A percentile compares a stretch with the other conserved stretches of the same genome.
Conservation (phyloP, 148 eudicot species). For the Rhododendron ovatum region DNA sequence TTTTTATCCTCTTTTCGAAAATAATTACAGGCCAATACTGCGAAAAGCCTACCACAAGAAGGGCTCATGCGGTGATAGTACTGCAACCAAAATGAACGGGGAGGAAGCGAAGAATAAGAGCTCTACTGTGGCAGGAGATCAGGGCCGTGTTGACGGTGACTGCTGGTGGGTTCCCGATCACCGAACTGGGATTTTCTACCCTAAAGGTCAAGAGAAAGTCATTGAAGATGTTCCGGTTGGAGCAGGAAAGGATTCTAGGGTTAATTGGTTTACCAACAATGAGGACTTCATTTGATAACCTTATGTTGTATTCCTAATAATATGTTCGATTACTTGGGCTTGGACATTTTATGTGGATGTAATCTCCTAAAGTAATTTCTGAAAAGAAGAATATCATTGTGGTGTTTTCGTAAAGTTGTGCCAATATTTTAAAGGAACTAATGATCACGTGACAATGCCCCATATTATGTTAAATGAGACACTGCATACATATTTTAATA, state of each 20-base stretch:
- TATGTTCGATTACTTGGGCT: neutral
- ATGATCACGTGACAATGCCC: too few relatives aligned
- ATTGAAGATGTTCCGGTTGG: slow-evolving; percentile 37
- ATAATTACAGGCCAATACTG: slow-evolving; percentile 28
- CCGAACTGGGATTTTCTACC: slow-evolving; percentile 49
- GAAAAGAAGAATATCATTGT: neutral
- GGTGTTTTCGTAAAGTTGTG: too few relatives aligned
- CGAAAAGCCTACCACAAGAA: slow-evolving; percentile 39
- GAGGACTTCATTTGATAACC: slow-evolving; percentile 10
- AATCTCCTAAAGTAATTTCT: neutral
- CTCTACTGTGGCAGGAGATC: neutral
- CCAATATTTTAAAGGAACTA: too few relatives aligned
- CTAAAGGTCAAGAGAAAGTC: slow-evolving; percentile 49
- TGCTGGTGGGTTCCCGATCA: slow-evolving; percentile 41
- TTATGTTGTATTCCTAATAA: neutral
- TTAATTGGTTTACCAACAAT: slow-evolving; percentile 42
- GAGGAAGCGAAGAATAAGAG: slow-evolving; percentile 23
- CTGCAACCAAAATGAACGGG: slow-evolving; percentile 19
- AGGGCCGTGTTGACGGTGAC: neutral
- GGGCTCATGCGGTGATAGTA: slow-evolving; percentile 16
- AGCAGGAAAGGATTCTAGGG: slow-evolving; percentile 26
- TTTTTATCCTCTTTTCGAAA: too few relatives aligned
- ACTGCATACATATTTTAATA: too few relatives aligned
- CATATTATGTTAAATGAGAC: too few relatives aligned
- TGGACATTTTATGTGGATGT: neutral